phyloP scores from a whole-genome alignment of 2,329 filamentous ascomycete genomes.

The Trichoderma citrinoviride region DNA sequence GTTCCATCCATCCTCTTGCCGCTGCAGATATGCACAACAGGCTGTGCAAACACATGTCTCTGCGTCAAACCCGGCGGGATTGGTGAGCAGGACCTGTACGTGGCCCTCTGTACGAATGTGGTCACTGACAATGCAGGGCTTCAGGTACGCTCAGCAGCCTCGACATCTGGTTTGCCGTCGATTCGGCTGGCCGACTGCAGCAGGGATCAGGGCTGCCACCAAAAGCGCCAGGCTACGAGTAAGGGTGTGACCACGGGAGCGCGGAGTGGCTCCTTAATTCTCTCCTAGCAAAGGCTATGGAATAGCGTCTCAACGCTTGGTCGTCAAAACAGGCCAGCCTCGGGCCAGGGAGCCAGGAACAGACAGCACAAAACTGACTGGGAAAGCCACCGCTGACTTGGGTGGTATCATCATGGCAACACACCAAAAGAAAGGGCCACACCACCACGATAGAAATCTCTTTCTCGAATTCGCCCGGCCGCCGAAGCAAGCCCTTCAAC shows the following conservation, averaged over 20 bases:
- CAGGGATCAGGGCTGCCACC: not conserved
- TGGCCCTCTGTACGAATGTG: not conserved
- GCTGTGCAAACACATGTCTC: not conserved
- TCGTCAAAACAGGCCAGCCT: constrained; percentile 9
- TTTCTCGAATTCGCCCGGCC: not conserved
- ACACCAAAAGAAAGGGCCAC: not conserved
- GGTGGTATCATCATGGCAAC: constrained; percentile 14
- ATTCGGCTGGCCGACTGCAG: not conserved
- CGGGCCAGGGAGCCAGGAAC: constrained; percentile 18
- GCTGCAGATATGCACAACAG: not conserved
- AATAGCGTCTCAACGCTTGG: constrained; percentile 15
- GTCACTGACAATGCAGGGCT: constrained; percentile 1
- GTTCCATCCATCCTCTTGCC: not conserved
- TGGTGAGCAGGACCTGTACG: not conserved
- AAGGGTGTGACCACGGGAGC: constrained; percentile 8
- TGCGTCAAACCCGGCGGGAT: not conserved
- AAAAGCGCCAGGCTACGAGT: not conserved
- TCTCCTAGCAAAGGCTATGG: constrained; percentile 12
- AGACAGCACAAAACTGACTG: not conserved
- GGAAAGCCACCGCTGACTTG: constrained; percentile 1
- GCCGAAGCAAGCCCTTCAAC: not conserved
- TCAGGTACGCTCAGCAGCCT: constrained; percentile 5
- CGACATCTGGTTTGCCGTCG: constrained; percentile 11
- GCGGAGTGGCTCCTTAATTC: constrained; percentile 16
- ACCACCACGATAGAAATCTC: not conserved